Conservation (phyloP, 495 filamentous ascomycete species). For the Penicillium ochrochloron region DNA sequence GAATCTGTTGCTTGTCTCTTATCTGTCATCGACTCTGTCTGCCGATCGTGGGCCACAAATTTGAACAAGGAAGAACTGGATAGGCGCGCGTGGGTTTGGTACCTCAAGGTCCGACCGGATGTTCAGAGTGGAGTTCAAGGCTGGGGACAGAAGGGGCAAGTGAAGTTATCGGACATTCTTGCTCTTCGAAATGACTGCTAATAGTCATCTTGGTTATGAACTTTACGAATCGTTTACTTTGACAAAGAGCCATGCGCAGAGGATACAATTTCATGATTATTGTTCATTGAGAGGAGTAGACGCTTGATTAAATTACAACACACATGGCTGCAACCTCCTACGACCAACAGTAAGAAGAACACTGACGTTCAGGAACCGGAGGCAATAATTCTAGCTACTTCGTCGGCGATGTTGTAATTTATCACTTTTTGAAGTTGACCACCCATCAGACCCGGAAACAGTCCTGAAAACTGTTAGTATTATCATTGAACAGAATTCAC, state of each 20-base stretch:
- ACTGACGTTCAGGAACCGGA: not conserved
- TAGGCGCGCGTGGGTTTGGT: slow-evolving; percentile 78
- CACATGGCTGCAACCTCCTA: not conserved
- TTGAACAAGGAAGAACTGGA: slow-evolving; percentile 68
- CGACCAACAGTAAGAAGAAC: not conserved
- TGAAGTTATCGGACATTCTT: slow-evolving; percentile 69
- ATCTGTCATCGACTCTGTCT: slow-evolving; percentile 68
- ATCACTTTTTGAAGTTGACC: slow-evolving; percentile 13
- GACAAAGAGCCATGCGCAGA: not conserved
- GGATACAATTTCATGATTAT: not conserved
- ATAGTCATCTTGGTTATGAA: not conserved
- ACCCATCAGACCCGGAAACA: slow-evolving; percentile 18
- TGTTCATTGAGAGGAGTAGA: not conserved
- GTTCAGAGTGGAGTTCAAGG: slow-evolving; percentile 72
- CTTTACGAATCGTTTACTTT: not conserved
- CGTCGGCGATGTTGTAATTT: slow-evolving; percentile 22
- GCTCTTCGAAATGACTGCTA: slow-evolving; percentile 56
- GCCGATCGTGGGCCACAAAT: slow-evolving; percentile 67
- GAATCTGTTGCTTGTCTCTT: slow-evolving; percentile 69
- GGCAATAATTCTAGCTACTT: slow-evolving; percentile 11
- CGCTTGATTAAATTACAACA: not conserved
- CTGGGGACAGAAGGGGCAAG: slow-evolving; percentile 78
- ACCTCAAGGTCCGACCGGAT: slow-evolving; percentile 71
- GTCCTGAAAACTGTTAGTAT: slow-evolving; percentile 15
- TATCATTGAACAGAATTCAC: not conserved